Evolutionary conservation across 73 alveolate genomes (phyloP).

Genomic region (Tetrahymena borealis): DNA sequence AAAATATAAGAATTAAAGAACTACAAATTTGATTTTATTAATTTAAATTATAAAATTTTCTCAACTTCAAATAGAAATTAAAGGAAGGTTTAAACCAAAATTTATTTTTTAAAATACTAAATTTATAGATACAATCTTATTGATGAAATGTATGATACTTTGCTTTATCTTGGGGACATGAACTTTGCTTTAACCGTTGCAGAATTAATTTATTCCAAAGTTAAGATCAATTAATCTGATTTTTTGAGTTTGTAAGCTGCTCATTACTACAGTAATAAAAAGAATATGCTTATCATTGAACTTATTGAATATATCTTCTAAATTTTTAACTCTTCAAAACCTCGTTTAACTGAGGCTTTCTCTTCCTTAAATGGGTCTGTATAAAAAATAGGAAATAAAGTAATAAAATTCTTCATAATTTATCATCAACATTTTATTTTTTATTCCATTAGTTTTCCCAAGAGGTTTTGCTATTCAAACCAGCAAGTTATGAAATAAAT

Average conservation of each 20-base stretch:
- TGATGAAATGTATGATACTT: background rate
- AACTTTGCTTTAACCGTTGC: background rate
- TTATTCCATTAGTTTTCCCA: background rate
- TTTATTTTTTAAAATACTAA: background rate
- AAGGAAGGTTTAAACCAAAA: too few relatives aligned
- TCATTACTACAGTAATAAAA: background rate
- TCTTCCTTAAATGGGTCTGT: background rate
- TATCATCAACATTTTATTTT: background rate
- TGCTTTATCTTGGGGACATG: background rate
- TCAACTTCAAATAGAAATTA: too few relatives aligned
- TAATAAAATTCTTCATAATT: background rate
- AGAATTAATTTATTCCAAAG: background rate
- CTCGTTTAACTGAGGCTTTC: background rate
- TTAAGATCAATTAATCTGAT: background rate
- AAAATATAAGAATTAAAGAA: too few relatives aligned
- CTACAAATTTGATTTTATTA: too few relatives aligned
- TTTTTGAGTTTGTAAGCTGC: background rate
- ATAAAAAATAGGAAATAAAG: background rate
- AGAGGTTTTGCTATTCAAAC: background rate
- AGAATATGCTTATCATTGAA: background rate
- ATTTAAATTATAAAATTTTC: too few relatives aligned
- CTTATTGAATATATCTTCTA: background rate
- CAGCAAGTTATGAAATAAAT: background rate
- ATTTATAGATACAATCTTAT: background rate
- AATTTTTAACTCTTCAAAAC: background rate